Evolutionary conservation across 1,284 basidiomycete species (phyloP), one percentile per base, ranked within the genome.

Genomic region (Heterobasidion parviporum): DNA sequence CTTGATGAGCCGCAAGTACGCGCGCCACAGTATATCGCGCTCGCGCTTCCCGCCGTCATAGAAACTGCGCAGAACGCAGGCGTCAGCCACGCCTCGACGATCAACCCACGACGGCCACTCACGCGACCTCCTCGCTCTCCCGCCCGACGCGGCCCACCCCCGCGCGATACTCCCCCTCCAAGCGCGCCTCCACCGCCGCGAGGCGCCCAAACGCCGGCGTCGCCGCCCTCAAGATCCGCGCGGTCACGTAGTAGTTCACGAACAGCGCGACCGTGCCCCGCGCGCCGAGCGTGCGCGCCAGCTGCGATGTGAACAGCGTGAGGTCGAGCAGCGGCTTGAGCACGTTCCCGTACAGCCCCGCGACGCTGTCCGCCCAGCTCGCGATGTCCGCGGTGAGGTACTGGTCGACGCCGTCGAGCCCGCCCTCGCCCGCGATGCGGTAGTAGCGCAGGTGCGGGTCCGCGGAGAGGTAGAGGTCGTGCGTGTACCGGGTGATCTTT

Each of bases 171-270:
- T 98, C 94, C 14, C 96, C 96, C 66, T 89, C 87, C 18, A 90
- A 67, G 49, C 88, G 83, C 0, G 94, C 92, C 67, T 98, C 94
- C 5, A 92, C 81, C 1, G 92, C 92, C 0, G 94, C 93, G 32
- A 99, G 80, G 50, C 89, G 83, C 0, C 95, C 96, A 70, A 99
- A 99, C 0, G 94, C 92, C 0, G 96, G 96, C 0, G 95, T 97
- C 14, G 93, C 93, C 8, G 86, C 85, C 43, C 87, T 80, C 7
- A 98, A 72, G 50, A 98, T 89, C 64, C 82, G 75, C 2, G 90
- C 90, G 0, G 95, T 98, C 32, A 87, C 71, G 57, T 92, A 89
- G 68, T 98, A 98, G 65, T 94, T 95, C 41, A 78, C 74, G 63
- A 92, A 89, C 14, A 98, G 75, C 10, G 94, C 77, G 2, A 85